A percentile compares a stretch with the other conserved stretches of the same genome.
These are phyloP conservation scores for Spatholobus suberectus DNA, from an alignment of 306 rosid genomes.

Conservation along the genomic window DNA sequence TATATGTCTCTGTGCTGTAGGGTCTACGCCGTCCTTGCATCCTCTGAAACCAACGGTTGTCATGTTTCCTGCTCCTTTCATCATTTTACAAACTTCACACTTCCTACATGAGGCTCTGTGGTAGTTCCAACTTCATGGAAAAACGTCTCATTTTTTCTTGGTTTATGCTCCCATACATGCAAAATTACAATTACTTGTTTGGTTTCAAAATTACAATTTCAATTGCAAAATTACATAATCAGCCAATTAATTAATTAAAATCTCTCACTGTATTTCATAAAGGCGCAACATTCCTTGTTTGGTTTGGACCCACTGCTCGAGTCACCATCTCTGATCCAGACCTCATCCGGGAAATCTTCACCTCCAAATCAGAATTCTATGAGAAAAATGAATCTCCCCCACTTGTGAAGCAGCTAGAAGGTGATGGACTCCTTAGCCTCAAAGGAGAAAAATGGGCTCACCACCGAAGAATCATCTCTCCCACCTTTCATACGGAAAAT, in stretches of 20 bases:
- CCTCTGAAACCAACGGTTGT: slow-evolving; percentile 18
- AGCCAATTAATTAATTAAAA: neutral
- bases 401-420: slow-evolving; percentile 82
- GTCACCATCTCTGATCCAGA: slow-evolving; percentile 76
- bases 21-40: slow-evolving; percentile 52
- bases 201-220: neutral
- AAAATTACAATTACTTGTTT: neutral
- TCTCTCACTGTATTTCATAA: neutral
- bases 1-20: slow-evolving; percentile 48
- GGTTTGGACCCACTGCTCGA: slow-evolving; percentile 86
- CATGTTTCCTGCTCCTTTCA: slow-evolving; percentile 50
- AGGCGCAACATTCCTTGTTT: slow-evolving; percentile 84
- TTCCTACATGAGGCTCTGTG: slow-evolving; percentile 14
- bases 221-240: neutral
- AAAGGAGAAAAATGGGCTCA: slow-evolving; percentile 88
- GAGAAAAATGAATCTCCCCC: slow-evolving; percentile 89
- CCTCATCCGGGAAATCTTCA: slow-evolving; percentile 77
- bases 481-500: slow-evolving; percentile 84
- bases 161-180: neutral
- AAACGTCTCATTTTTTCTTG: neutral
- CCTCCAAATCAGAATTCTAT: slow-evolving; percentile 68
- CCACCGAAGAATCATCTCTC: slow-evolving; percentile 79
- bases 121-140: neutral
- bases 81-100: slow-evolving; percentile 47
- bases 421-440: slow-evolving; percentile 90